Base-by-base conservation (phyloP, 352 stramenopile species). In the Phytophthora capsici region DNA sequence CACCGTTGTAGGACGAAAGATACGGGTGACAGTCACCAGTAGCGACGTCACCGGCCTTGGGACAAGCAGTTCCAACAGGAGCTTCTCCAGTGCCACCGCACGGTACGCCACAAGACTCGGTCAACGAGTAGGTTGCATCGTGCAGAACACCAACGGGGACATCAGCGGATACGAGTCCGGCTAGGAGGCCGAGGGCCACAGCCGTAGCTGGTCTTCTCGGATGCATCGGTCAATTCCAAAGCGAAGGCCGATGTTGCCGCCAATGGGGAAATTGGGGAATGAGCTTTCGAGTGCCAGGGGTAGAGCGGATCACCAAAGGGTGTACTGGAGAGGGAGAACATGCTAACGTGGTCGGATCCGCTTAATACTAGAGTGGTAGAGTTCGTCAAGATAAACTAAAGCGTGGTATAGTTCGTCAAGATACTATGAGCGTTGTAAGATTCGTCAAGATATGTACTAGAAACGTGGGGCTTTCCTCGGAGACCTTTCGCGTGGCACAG, bases 111-210 rank as follows among this genome's bases (percentile, higher is more conserved):
- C 43, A 53, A 47, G 36, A 59, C 20, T 69, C 66, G 7, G 49
- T 28, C 10, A 73, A n/a, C 16, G 48, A 46, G 43, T 69, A 73
- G 22, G 43, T 66, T 16, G 59, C 66, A 26, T 73, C 66, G 17
- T 69, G 22, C 43, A 60, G 54, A 34, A 73, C 59, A n/a, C 48
- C 57, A 41, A 49, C 48, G 0, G 43, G 45, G 9, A 73, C 54
- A 25, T 69, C 48, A 14, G 58, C 52, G 1, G 58, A 48, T 9
- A 41, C 54, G 13, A 66, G 54, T 20, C 40, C 26, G 5, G 45
- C 48, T 1, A 66, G 25, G 28, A 69, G 34, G 16, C 53, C 48
- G 3, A 73, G 19, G 14, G 52, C 49, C 43, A 25, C 51, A n/a
- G 46, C 38, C 17, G 37, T 53, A 9, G 48, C 53, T 54, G 20